Evolutionary conservation across 140 eudicot genomes (phyloP), one percentile per base, ranked within the genome.

Genomic region (Stevia rebaudiana): DNA sequence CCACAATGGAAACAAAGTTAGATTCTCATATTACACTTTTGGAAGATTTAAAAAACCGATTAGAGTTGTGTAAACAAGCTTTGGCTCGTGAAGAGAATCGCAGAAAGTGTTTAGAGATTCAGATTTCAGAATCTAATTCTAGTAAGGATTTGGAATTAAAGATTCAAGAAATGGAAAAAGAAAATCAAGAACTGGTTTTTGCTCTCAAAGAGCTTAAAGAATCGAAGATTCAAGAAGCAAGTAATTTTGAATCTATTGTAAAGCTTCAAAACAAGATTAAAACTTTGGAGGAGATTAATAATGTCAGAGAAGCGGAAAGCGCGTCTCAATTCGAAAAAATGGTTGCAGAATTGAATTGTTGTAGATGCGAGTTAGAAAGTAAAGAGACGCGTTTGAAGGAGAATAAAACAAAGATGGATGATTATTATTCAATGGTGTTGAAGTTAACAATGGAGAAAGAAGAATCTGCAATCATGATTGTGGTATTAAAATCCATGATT

Each of bases 41-140:
- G 0, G 81, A 81, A 69, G 84, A 60, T 76, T 86, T 85, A 36
- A 54, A 81, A 76, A 76, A 63, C 28, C 85, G 86, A 37, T 61
- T 91, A 62, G 74, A 85, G 76, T 73, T 61, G 77, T 91, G 95
- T 74, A 81, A 81, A 57, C 84, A 77, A 72, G 91, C 91, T 70
- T 54, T 87, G 19, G 80, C 82, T 72, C 91, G 77, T 42, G 89
- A 89, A 65, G 89, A 85, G 69, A 72, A 83, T 72, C 80, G 74
- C 54, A 78, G 95, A 61, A 87, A 78, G 68, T 10, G 36, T 39
- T 37, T 86, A 53, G 90, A 89, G 48, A 68, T 69, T 70, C 80
- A 83, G 61, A 77, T 89, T 66, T 80, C 71, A 19, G 89, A 88
- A 52, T 79, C 81, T 17, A 75, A 70, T 64, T 65, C 63, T 48